These are phyloP conservation scores for Corymbia maculata DNA, from an alignment of 345 rosid species.

Conservation along the genomic window DNA sequence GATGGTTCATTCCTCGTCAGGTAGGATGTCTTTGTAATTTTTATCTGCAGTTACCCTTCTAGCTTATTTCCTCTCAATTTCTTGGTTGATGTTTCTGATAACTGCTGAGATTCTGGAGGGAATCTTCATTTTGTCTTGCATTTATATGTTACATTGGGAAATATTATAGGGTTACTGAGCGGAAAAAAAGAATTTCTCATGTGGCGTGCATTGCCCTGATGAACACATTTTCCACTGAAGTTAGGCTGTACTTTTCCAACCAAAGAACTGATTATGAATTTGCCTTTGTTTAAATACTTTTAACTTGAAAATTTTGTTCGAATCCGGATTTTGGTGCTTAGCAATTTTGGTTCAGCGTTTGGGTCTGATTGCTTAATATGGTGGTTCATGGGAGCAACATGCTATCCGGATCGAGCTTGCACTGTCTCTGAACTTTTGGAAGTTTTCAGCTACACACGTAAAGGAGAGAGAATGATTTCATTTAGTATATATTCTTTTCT, in stretches of 20 bases:
- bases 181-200: not conserved
- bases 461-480: not conserved
- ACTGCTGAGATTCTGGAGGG: not conserved
- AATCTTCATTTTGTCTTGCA: not conserved
- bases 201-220: not conserved
- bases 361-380: not conserved
- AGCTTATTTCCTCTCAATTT: not conserved
- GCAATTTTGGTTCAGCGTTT: not conserved
- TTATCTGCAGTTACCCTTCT: not conserved
- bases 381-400: not conserved
- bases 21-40: slow-evolving; percentile 9
- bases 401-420: not conserved
- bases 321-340: not conserved
- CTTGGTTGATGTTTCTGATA: not conserved
- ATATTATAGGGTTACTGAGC: not conserved
- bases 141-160: not conserved
- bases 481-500: not conserved
- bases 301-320: not conserved
- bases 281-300: not conserved
- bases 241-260: not conserved
- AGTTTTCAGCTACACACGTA: not conserved
- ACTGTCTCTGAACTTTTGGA: not conserved
- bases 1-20: slow-evolving; percentile 96
- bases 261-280: not conserved
- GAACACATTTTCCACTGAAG: not conserved